Evolutionary conservation across 352 stramenopile species (phyloP).

Genomic region (Pilasporangium apinafurcum): DNA sequence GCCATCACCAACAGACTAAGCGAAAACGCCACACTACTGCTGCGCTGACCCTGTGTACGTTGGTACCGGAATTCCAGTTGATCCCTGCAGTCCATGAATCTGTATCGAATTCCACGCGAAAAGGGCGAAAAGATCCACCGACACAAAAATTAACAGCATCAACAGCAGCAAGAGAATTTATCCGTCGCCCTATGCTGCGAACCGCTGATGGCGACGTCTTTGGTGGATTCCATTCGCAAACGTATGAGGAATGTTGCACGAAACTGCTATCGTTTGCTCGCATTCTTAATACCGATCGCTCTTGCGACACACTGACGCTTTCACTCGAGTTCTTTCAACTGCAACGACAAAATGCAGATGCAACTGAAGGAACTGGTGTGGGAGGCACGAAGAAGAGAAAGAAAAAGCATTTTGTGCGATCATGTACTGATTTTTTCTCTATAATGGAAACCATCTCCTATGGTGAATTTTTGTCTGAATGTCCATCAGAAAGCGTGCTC

Average conservation of each 20-base stretch:
- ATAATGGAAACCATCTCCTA: constrained; percentile 45
- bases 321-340: constrained; percentile 29
- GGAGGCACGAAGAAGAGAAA: too few species aligned
- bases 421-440: too few species aligned
- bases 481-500: constrained; percentile 23
- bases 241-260: constrained; percentile 35
- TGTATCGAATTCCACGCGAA: too few species aligned
- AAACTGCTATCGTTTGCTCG: constrained; percentile 24
- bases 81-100: constrained; percentile 1
- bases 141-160: too few species aligned
- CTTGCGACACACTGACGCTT: constrained; percentile 61
- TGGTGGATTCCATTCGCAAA: constrained; percentile 32
- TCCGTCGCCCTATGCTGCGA: constrained; percentile 30
- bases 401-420: too few species aligned
- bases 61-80: constrained; percentile 6
- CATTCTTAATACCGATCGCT: constrained; percentile 59
- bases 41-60: constrained; percentile 1
- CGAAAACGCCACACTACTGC: neutral
- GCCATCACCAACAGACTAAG: neutral
- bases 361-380: too few species aligned
- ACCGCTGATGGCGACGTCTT: constrained; percentile 53
- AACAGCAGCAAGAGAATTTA: constrained; percentile 66
- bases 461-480: constrained; percentile 41
- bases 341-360: constrained; percentile 3
- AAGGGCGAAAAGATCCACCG: too few species aligned